Evolutionary conservation across 306 rosid genomes (phyloP), one percentile per base, ranked within the genome.

Genomic region (Mimosa pudica): DNA sequence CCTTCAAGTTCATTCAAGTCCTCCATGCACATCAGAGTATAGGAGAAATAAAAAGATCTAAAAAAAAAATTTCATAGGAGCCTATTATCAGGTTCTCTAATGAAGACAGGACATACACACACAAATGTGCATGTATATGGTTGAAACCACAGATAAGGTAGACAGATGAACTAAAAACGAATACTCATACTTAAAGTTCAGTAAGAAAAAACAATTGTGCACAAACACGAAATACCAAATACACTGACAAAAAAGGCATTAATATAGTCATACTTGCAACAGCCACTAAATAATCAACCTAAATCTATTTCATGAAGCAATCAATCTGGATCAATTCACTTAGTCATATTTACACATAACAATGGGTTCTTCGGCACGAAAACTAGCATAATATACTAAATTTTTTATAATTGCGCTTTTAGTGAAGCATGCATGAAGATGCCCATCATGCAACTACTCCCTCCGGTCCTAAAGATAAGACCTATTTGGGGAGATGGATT

Each of bases 1-100:
- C 67, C 66, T 47, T 44, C 71, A 33, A 70, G 51, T 44, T 35
- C 17, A 77, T 63, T 58, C 33, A 63, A 17, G 66, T 55, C 61
- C 41, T 65, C 57, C 73, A 58, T 46, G 30, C 65, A 4, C 65
- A 60, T 35, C 76, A 35, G 38, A 35, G 74, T 45, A 46, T 71
- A 65, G 49, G 41, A 73, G 61, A 16, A 68, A 55, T 63, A 74
- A 66, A 13, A 44, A 55, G 36, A 44, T 47, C 17, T 38, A 61
- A 10, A 66, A 12, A 20, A 16, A 13, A 64, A 33, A 54, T 10
- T 61, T 9, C 38, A 14, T 24, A 30, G 41, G 38, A 3, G 17
- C 32, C 17, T 30, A 24, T 30, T 30, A 61, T 61, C 38, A 61
- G 7, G 67, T 30, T 24, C 38, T 61, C 67, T 30, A 16, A 24